Evolutionary conservation across 768 basidiomycete genomes (phyloP).

Genomic region (Tylopilus felleus): DNA sequence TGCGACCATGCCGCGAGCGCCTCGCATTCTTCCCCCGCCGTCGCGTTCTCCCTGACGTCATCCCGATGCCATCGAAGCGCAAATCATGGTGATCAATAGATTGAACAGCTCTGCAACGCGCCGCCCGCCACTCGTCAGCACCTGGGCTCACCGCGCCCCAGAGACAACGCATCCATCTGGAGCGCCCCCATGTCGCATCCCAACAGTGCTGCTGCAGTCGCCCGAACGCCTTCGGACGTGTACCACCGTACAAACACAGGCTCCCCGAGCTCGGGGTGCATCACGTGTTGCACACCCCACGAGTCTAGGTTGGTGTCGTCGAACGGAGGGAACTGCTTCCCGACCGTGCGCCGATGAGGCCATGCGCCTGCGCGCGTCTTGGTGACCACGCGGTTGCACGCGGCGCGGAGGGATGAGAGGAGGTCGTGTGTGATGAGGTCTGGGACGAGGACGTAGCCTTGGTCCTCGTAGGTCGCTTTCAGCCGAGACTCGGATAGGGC

Average conservation of each 20-base stretch:
- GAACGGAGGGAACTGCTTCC: slow-evolving; percentile 77
- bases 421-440: slow-evolving; percentile 46
- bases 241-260: slow-evolving; percentile 66
- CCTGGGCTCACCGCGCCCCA: not conserved
- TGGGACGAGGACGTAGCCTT: slow-evolving; percentile 65
- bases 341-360: slow-evolving; percentile 67
- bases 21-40: slow-evolving; percentile 53
- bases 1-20: slow-evolving; percentile 60
- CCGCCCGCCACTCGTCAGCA: too few relatives aligned
- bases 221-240: slow-evolving; percentile 48
- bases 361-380: slow-evolving; percentile 59
- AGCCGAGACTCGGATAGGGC: slow-evolving; percentile 16
- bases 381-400: slow-evolving; percentile 48
- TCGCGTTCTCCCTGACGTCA: slow-evolving; percentile 59
- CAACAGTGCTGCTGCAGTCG: slow-evolving; percentile 45
- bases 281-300: slow-evolving; percentile 80
- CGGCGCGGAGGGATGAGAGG: slow-evolving; percentile 40
- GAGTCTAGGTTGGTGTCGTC: slow-evolving; percentile 56
- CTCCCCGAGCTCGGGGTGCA: slow-evolving; percentile 71
- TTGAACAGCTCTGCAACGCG: slow-evolving; percentile 73
- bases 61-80: slow-evolving; percentile 80
- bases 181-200: slow-evolving; percentile 54
- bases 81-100: slow-evolving; percentile 61
- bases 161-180: slow-evolving; percentile 61
- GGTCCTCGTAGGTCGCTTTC: slow-evolving; percentile 52